Conservation (phyloP, 2,329 filamentous ascomycete species). For the Colletotrichum agaves region DNA sequence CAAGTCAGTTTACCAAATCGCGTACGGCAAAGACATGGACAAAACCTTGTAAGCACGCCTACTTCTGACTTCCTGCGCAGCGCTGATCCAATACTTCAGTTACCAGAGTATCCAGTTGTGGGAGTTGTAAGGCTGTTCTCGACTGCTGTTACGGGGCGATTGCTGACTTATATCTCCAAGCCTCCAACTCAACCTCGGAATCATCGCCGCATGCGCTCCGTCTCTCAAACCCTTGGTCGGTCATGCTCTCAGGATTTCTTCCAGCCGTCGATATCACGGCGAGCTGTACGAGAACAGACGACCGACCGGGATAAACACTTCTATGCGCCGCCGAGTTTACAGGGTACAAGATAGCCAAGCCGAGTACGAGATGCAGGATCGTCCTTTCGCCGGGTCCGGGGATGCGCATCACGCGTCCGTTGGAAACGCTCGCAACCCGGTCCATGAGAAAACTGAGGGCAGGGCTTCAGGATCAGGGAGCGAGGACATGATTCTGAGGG, state of each 20-base stretch:
- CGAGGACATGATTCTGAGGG: constrained; percentile 25
- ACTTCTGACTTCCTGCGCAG: too few relatives aligned
- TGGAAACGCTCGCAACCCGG: neutral
- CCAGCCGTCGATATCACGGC: constrained; percentile 26
- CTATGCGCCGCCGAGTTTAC: constrained; percentile 22
- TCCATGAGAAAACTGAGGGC: neutral
- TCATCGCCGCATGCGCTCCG: constrained; percentile 39
- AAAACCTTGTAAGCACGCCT: neutral
- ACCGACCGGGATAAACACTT: constrained; percentile 12
- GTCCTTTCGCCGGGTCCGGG: constrained; percentile 12
- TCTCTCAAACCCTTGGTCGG: constrained; percentile 50
- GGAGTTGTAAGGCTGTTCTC: constrained; percentile 21
- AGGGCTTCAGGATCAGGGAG: constrained; percentile 3
- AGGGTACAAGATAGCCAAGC: constrained; percentile 3
- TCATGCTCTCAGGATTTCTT: constrained; percentile 43
- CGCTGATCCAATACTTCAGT: too few relatives aligned
- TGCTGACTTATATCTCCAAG: neutral
- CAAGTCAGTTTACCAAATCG: constrained; percentile 50
- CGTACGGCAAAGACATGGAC: constrained; percentile 15
- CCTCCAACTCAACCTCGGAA: constrained; percentile 8
- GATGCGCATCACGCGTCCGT: neutral
- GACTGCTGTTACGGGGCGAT: too few relatives aligned
- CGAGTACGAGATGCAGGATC: constrained; percentile 19
- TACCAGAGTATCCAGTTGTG: constrained; percentile 4
- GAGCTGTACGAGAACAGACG: constrained; percentile 14